Conservation (phyloP, 176 grass and related monocot species). For the Phyllostachys edulis region DNA sequence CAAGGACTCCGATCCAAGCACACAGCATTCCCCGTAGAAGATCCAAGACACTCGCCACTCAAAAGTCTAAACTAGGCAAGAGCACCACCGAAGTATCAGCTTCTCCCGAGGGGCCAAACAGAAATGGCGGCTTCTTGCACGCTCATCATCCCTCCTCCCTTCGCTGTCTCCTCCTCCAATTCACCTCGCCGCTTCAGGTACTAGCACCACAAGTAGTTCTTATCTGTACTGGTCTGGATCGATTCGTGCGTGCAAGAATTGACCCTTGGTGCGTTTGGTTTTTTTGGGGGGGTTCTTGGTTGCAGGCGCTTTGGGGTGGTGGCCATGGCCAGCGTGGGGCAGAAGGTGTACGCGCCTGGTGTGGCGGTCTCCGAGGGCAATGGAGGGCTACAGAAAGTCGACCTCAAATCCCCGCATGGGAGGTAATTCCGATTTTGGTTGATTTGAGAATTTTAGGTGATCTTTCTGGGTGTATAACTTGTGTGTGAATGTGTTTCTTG, state of each 20-base stretch:
- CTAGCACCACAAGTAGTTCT: not conserved
- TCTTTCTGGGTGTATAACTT: not conserved
- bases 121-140: conserved; percentile 53
- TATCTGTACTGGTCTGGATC: not conserved
- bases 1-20: not conserved
- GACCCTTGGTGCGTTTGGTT: not conserved
- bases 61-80: conserved; percentile 23
- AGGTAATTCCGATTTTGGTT: conserved; percentile 44
- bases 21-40: not conserved
- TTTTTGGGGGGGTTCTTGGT: conserved; percentile 4
- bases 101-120: conserved; percentile 30
- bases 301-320: conserved; percentile 57
- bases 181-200: conserved; percentile 46
- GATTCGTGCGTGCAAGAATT: not conserved
- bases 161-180: conserved; percentile 22
- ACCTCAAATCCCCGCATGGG: conserved; percentile 67
- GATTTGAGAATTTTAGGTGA: conserved; percentile 1
- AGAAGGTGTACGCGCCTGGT: conserved; percentile 62
- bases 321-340: conserved; percentile 56
- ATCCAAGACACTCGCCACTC: conserved; percentile 1
- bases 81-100: conserved; percentile 37
- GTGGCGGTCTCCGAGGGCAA: conserved; percentile 72
- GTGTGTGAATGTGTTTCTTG: not conserved
- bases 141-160: not conserved
- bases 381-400: conserved; percentile 71